A percentile compares a stretch with the other conserved stretches of the same genome.
phyloP scores from a whole-genome alignment of 805 yeast species.

The Saccharomycopsis selenospora region DNA sequence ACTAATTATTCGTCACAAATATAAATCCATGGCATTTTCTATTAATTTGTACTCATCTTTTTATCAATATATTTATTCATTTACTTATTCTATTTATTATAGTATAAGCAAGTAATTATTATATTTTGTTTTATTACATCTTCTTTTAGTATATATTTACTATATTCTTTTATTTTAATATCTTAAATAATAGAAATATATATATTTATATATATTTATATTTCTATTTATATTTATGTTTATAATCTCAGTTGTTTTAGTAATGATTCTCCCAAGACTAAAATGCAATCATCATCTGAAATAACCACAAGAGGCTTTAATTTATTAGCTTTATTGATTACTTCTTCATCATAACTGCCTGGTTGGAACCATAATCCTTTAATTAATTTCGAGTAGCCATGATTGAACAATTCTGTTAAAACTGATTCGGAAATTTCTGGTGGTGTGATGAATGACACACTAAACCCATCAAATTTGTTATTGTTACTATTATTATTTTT shows the following conservation, averaged over 20 bases:
- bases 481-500: slow-evolving; percentile 18
- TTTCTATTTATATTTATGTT: slow-evolving; percentile 2
- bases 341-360: slow-evolving; percentile 56
- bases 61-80: too few species aligned
- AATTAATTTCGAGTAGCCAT: slow-evolving; percentile 28
- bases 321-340: slow-evolving; percentile 36
- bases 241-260: slow-evolving; percentile 35
- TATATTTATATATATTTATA: too few species aligned
- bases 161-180: too few species aligned
- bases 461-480: slow-evolving; percentile 36
- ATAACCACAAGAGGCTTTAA: slow-evolving; percentile 31
- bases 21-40: too few species aligned
- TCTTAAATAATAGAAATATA: too few species aligned
- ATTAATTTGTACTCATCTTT: too few species aligned
- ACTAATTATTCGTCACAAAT: too few species aligned
- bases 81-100: too few species aligned
- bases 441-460: slow-evolving; percentile 69
- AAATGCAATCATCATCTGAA: slow-evolving; percentile 57
- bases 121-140: too few species aligned
- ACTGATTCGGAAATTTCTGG: slow-evolving; percentile 49
- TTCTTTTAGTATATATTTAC: too few species aligned
- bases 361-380: slow-evolving; percentile 80
- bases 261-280: slow-evolving; percentile 56
- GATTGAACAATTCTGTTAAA: slow-evolving; percentile 31
- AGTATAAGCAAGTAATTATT: too few species aligned